Evolutionary conservation across 352 stramenopile genomes (phyloP).

Genomic region (Phytophthora multivora): DNA sequence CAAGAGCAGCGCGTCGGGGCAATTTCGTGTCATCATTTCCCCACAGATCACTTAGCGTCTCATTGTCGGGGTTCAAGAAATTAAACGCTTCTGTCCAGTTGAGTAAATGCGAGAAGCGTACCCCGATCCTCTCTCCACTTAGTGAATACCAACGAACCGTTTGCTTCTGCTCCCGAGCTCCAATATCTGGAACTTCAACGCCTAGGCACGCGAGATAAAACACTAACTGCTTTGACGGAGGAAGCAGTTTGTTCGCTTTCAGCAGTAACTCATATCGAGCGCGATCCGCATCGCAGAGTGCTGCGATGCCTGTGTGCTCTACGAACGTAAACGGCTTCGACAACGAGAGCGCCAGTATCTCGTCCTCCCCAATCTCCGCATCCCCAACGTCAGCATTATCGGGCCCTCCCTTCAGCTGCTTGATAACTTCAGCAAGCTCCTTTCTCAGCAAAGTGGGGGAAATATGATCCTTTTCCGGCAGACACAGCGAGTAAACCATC

Average conservation of each 20-base stretch:
- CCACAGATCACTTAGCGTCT: neutral
- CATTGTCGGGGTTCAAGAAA: constrained; percentile 12
- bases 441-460: neutral
- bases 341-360: neutral
- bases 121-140: neutral
- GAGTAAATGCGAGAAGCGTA: neutral
- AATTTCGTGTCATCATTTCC: neutral
- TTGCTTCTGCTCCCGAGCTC: neutral
- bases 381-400: neutral
- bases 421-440: constrained; percentile 4
- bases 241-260: constrained; percentile 2
- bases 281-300: neutral
- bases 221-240: neutral
- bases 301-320: neutral
- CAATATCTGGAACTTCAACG: neutral
- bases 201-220: constrained; percentile 3
- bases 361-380: neutral
- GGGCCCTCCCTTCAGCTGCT: constrained; percentile 1
- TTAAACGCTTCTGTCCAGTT: constrained; percentile 3
- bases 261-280: neutral
- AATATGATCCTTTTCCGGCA: neutral
- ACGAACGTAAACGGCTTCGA: neutral
- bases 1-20: constrained; percentile 6
- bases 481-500: constrained; percentile 6
- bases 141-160: constrained; percentile 1